These are phyloP conservation scores for Lentinula sp. DNA, from an alignment of 768 basidiomycete genomes.

Conservation along the genomic window DNA sequence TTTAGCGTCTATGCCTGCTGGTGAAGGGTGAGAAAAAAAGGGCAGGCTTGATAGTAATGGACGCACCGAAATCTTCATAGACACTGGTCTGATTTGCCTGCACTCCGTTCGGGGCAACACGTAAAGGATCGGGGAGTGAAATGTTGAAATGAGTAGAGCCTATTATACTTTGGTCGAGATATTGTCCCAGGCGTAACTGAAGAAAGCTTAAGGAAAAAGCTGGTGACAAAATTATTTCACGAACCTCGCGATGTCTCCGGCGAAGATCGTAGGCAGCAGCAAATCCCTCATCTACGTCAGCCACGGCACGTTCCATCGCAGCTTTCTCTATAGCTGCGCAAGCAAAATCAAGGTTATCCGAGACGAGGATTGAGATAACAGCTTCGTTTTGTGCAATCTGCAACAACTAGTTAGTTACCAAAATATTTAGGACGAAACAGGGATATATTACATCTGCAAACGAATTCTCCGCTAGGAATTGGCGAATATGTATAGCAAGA, in stretches of 20 bases:
- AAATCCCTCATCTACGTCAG: conserved; percentile 91
- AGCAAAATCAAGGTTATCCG: conserved; percentile 90
- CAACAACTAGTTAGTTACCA: conserved; percentile 17
- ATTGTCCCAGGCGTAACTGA: conserved; percentile 60
- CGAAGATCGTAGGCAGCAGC: conserved; percentile 75
- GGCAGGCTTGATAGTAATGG: neutral
- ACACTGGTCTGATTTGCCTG: conserved; percentile 79
- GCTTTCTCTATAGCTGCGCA: conserved; percentile 95
- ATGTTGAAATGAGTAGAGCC: conserved; percentile 62
- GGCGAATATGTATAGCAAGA: conserved; percentile 83
- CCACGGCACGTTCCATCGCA: conserved; percentile 92
- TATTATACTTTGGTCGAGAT: conserved; percentile 87
- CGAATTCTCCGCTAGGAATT: conserved; percentile 77
- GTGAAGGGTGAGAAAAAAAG: conserved; percentile 9
- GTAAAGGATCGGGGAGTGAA: conserved; percentile 81
- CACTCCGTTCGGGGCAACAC: conserved; percentile 78
- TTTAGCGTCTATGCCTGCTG: conserved; percentile 48
- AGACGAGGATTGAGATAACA: conserved; percentile 71
- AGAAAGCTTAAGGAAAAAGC: conserved; percentile 1
- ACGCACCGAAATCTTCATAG: conserved; percentile 90
- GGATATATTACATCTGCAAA: conserved; percentile 64
- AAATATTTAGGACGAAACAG: neutral
- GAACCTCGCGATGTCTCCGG: conserved; percentile 80
- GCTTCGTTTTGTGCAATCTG: conserved; percentile 74
- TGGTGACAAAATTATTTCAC: conserved; percentile 13